Conservation (phyloP, 768 basidiomycete genomes). For the Hericium coralloides region DNA sequence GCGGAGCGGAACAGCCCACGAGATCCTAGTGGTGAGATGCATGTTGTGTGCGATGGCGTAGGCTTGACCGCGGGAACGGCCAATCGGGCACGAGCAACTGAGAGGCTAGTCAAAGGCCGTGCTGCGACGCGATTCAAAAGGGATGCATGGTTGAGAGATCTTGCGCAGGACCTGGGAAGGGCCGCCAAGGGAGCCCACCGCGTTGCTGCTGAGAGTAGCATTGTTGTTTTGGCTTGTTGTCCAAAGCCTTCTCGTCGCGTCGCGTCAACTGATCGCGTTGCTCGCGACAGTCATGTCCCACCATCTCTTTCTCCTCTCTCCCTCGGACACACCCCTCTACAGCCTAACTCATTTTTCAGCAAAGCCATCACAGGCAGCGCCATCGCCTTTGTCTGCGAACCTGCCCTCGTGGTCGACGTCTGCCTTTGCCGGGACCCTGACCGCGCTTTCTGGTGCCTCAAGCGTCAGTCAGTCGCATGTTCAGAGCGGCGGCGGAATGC, state of each 20-base stretch:
- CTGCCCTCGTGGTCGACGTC: conserved; percentile 87
- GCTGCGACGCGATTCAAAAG: too few species aligned
- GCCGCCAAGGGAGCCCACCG: too few species aligned
- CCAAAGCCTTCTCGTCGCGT: background rate
- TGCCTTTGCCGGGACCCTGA: conserved; percentile 83
- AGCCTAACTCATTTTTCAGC: conserved; percentile 75
- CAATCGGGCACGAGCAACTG: too few species aligned
- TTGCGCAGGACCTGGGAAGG: too few species aligned
- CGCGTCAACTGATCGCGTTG: background rate
- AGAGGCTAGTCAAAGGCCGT: too few species aligned
- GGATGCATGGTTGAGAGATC: too few species aligned
- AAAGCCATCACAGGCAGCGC: conserved; percentile 50
- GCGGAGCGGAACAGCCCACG: background rate
- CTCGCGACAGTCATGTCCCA: conserved; percentile 57
- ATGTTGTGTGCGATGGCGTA: background rate
- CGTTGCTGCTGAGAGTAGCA: background rate
- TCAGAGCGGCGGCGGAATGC: conserved; percentile 45
- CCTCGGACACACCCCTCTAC: conserved; percentile 82
- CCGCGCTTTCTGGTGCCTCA: conserved; percentile 78
- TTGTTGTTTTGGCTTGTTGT: background rate
- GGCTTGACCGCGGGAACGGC: too few species aligned
- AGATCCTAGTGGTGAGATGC: background rate
- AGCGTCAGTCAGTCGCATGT: conserved; percentile 57
- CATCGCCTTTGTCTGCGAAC: conserved; percentile 72
- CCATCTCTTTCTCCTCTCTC: conserved; percentile 78